A percentile compares a stretch with the other conserved stretches of the same genome.
phyloP scores from a whole-genome alignment of 495 filamentous ascomycete species.

The Pyronema omphalodes region DNA sequence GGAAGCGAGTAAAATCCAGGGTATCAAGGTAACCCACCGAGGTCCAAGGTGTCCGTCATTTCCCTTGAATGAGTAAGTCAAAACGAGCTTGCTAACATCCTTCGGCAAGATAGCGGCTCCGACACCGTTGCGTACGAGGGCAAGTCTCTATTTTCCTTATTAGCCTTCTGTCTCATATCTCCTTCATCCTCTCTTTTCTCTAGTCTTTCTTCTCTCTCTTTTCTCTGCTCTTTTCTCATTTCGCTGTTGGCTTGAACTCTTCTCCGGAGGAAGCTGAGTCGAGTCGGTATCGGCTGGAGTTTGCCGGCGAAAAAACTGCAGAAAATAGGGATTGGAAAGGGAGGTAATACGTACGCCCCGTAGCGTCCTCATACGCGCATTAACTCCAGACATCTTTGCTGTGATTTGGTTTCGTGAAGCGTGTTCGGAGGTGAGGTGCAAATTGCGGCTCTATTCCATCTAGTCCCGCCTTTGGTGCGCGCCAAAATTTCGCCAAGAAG shows the following conservation, averaged over 20 bases:
- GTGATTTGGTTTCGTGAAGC: neutral
- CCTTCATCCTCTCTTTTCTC: no score
- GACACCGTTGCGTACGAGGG: conserved; percentile 61
- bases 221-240: no score
- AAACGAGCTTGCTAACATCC: conserved; percentile 64
- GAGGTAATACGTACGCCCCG: conserved; percentile 2
- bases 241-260: no score
- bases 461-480: neutral
- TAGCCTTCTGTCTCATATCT: conserved; percentile 11
- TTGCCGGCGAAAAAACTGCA: no score
- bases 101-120: conserved; percentile 66
- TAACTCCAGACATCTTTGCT: conserved; percentile 3
- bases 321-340: neutral
- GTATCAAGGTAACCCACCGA: conserved; percentile 33
- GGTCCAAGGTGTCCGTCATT: conserved; percentile 61
- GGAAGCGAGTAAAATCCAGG: no score
- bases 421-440: neutral
- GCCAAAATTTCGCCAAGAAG: neutral
- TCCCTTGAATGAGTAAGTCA: conserved; percentile 54
- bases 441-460: neutral
- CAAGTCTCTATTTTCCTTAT: conserved; percentile 7
- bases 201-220: no score
- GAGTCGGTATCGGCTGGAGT: no score
- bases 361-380: conserved; percentile 1
- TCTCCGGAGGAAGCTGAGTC: no score